Evolutionary conservation across 2,329 filamentous ascomycete species (phyloP).

Genomic region (Coniochaeta pulveracea): DNA sequence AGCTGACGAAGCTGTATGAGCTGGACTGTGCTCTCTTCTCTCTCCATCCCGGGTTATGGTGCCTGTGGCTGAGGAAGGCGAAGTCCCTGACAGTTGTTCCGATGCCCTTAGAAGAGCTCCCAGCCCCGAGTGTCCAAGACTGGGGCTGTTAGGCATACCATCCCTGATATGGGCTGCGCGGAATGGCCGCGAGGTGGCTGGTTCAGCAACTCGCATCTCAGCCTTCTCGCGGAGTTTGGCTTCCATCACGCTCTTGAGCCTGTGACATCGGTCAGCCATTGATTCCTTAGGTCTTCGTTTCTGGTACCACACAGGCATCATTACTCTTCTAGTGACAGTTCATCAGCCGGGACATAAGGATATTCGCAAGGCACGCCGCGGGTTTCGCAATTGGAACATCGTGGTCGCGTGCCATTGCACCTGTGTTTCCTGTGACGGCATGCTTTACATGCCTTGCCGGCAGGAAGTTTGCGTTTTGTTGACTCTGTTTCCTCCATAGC

Average conservation of each 20-base stretch:
- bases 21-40: too few relatives aligned
- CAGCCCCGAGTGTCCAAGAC: neutral
- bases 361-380: constrained; percentile 5
- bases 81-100: constrained; percentile 3
- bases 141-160: too few relatives aligned
- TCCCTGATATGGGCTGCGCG: too few relatives aligned
- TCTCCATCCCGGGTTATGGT: too few relatives aligned
- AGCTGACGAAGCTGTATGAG: constrained; percentile 2
- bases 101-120: constrained; percentile 3
- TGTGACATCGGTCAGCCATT: constrained; percentile 1
- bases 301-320: neutral
- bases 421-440: constrained; percentile 6
- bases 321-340: constrained; percentile 6
- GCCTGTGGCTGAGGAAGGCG: too few relatives aligned
- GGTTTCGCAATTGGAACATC: constrained; percentile 4
- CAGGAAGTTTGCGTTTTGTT: constrained; percentile 4
- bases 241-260: constrained; percentile 6
- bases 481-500: constrained; percentile 2
- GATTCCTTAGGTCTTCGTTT: neutral
- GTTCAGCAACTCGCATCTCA: too few relatives aligned
- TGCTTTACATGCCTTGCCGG: constrained; percentile 5
- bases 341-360: constrained; percentile 1
- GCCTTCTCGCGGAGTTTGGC: constrained; percentile 5
- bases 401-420: constrained; percentile 6
- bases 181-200: too few relatives aligned